Conservation (phyloP, 2,329 filamentous ascomycete genomes). For the Dactylellina sp. region DNA sequence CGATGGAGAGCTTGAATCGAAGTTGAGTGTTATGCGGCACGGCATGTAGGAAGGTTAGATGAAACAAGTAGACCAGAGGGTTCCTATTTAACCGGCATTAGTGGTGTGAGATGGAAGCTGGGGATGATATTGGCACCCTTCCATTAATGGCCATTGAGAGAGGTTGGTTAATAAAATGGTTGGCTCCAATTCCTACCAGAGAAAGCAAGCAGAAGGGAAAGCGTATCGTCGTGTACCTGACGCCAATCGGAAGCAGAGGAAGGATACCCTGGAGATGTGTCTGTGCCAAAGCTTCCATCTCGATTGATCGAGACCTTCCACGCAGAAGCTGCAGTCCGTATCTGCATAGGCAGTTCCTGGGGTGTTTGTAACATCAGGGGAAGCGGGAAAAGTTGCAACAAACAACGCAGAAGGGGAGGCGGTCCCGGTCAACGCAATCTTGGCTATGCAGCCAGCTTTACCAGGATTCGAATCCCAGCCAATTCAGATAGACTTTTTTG, state of each 20-base stretch:
- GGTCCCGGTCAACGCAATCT: constrained; percentile 32
- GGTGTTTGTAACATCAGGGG: constrained; percentile 20
- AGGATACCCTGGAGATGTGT: constrained; percentile 27
- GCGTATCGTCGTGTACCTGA: constrained; percentile 9
- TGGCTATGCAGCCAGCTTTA: constrained; percentile 30
- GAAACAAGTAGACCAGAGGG: constrained; percentile 38
- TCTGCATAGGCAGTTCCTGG: constrained; percentile 4
- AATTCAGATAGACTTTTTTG: constrained; percentile 41
- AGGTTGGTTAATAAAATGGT: constrained; percentile 34
- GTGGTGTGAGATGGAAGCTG: constrained; percentile 35
- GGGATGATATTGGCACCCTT: constrained; percentile 23
- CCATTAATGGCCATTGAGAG: no score
- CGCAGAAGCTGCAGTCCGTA: not conserved
- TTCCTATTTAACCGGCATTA: constrained; percentile 52
- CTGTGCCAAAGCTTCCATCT: constrained; percentile 31
- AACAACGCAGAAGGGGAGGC: constrained; percentile 38
- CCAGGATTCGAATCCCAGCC: constrained; percentile 42
- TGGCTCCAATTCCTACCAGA: no score
- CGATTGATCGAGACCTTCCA: constrained; percentile 21
- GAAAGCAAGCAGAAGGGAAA: not conserved
- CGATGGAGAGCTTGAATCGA: not conserved
- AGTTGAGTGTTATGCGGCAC: constrained; percentile 40
- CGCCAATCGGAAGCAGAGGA: constrained; percentile 52
- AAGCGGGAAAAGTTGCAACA: constrained; percentile 31
- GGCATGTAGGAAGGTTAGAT: constrained; percentile 32